A percentile compares a stretch with the other conserved stretches of the same genome.
These are phyloP conservation scores for Sporothrix mexicana DNA, from an alignment of 2,329 filamentous ascomycete genomes.

Conservation along the genomic window DNA sequence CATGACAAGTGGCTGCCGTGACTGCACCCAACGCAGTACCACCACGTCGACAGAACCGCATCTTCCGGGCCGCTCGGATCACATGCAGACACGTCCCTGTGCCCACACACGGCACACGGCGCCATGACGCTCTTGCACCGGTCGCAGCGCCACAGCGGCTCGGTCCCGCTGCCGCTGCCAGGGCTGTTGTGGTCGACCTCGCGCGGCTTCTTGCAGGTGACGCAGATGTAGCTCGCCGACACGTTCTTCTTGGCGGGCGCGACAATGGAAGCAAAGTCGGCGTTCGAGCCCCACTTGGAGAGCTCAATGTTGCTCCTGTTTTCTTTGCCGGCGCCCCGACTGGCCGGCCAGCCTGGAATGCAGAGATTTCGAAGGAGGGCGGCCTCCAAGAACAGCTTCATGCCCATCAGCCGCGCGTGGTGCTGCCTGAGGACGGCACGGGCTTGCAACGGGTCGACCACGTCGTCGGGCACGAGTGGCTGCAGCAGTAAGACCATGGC, in stretches of 20 bases:
- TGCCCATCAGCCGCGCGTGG: slow-evolving; percentile 63
- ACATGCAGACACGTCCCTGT: slow-evolving; percentile 52
- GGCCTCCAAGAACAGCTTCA: slow-evolving; percentile 66
- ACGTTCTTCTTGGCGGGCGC: slow-evolving; percentile 60
- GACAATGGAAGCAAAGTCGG: slow-evolving; percentile 53
- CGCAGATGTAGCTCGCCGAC: slow-evolving; percentile 60
- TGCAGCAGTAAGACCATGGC: slow-evolving; percentile 66
- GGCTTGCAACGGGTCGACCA: slow-evolving; percentile 63
- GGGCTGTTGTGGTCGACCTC: slow-evolving; percentile 56
- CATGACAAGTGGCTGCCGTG: slow-evolving; percentile 68
- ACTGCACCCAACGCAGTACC: slow-evolving; percentile 66
- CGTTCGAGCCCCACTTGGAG: slow-evolving; percentile 55
- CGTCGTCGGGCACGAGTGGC: slow-evolving; percentile 59
- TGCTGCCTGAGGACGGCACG: slow-evolving; percentile 64
- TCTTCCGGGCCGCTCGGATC: background rate
- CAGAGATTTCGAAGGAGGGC: slow-evolving; percentile 66
- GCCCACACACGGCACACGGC: slow-evolving; percentile 64
- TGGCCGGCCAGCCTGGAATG: slow-evolving; percentile 59
- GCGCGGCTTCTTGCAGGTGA: slow-evolving; percentile 61
- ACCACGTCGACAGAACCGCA: slow-evolving; percentile 58
- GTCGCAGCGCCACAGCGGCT: slow-evolving; percentile 61
- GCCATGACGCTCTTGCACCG: slow-evolving; percentile 60
- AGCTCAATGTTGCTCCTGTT: slow-evolving; percentile 45
- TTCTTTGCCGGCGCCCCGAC: background rate
- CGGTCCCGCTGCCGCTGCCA: slow-evolving; percentile 43